Conservation (phyloP, 129 eudicot genomes). For the Glebionis coronaria region DNA sequence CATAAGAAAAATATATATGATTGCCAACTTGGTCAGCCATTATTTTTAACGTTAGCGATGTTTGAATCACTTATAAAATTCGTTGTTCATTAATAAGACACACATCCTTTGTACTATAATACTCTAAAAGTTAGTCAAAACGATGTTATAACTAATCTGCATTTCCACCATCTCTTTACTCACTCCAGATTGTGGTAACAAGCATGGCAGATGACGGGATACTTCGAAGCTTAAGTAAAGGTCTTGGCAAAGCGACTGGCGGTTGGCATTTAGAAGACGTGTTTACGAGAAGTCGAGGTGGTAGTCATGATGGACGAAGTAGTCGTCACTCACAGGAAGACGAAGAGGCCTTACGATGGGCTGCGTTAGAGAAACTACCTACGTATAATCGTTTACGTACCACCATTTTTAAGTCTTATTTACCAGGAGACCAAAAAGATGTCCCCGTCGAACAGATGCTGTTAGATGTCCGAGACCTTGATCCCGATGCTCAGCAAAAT, state of each 20-base stretch:
- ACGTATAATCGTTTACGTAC: constrained; percentile 65
- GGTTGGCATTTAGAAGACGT: constrained; percentile 33
- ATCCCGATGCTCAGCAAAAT: constrained; percentile 46
- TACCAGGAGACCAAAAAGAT: constrained; percentile 26
- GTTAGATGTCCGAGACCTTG: constrained; percentile 56
- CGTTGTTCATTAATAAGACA: no score
- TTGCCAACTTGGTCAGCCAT: no score
- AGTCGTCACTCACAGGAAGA: constrained; percentile 43
- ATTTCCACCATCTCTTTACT: no score
- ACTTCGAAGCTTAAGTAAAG: constrained; percentile 21
- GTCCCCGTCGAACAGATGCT: constrained; percentile 27
- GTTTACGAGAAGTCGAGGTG: constrained; percentile 30
- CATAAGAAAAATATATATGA: no score
- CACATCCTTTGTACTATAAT: no score
- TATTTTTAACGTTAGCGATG: no score
- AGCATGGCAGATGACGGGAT: constrained; percentile 27
- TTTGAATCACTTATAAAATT: no score
- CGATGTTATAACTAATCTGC: no score
- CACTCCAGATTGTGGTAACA: no score
- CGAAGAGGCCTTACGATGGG: constrained; percentile 70
- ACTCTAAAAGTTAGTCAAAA: no score
- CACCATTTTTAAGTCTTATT: constrained; percentile 45
- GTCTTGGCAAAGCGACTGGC: constrained; percentile 23
- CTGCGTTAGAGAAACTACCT: constrained; percentile 56
- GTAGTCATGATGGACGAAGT: constrained; percentile 32